Evolutionary conservation across 2,329 filamentous ascomycete species (phyloP).

Genomic region (Xylariomycetidae sp.): DNA sequence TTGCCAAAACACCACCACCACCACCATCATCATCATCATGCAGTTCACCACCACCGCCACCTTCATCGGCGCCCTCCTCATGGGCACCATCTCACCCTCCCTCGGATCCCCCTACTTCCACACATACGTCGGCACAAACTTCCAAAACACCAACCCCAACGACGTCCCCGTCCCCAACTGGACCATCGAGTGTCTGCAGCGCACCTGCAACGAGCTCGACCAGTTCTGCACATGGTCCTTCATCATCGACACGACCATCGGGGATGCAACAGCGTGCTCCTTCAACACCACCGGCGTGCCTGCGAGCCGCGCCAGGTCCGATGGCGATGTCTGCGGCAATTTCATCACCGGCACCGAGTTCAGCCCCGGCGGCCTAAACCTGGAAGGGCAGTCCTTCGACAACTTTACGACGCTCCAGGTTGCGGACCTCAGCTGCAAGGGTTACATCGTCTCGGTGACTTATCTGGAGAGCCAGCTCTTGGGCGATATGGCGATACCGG

Average conservation of each 20-base stretch:
- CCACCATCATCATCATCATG: too few relatives aligned
- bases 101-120: too few relatives aligned
- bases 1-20: too few relatives aligned
- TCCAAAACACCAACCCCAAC: too few relatives aligned
- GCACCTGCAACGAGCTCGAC: slow-evolving; percentile 33
- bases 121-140: too few relatives aligned
- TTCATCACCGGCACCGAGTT: slow-evolving; percentile 48
- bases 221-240: slow-evolving; percentile 38
- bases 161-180: slow-evolving; percentile 27
- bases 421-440: too few relatives aligned
- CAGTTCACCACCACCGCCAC: slow-evolving; percentile 25
- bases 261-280: slow-evolving; percentile 29
- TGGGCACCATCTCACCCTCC: slow-evolving; percentile 20
- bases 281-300: slow-evolving; percentile 31
- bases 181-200: slow-evolving; percentile 34
- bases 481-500: too few relatives aligned
- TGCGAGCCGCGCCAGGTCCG: slow-evolving; percentile 34
- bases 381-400: too few relatives aligned
- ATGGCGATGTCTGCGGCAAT: slow-evolving; percentile 37
- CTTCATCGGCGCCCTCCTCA: slow-evolving; percentile 21
- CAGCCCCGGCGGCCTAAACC: too few relatives aligned
- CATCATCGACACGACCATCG: slow-evolving; percentile 28
- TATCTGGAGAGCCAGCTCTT: too few relatives aligned
- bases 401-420: too few relatives aligned
- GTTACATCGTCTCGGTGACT: too few relatives aligned